These are phyloP conservation scores for Monocercomonoides exilis DNA, from an alignment of 78 protist species.

Conservation along the genomic window DNA sequence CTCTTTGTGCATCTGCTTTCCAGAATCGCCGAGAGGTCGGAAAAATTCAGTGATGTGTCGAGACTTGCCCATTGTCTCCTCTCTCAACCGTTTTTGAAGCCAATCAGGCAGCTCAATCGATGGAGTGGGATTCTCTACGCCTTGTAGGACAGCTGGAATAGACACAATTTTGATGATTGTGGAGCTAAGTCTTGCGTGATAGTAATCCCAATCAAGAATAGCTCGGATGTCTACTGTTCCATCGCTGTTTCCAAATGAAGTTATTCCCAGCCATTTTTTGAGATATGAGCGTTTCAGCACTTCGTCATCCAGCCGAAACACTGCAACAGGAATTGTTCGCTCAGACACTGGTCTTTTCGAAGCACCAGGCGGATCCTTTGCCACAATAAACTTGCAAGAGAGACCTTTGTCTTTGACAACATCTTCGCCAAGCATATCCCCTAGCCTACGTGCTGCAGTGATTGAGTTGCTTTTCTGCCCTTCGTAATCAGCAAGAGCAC, in stretches of 20 bases:
- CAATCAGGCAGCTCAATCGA: slow-evolving; percentile 92
- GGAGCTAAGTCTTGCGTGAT: slow-evolving; percentile 62
- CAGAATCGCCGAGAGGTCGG: too few relatives aligned
- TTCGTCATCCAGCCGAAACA: slow-evolving; percentile 55
- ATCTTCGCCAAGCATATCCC: slow-evolving; percentile 74
- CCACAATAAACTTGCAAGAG: slow-evolving; percentile 67
- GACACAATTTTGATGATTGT: slow-evolving; percentile 89
- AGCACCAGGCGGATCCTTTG: slow-evolving; percentile 69
- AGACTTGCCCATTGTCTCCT: too few relatives aligned
- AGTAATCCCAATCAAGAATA: slow-evolving; percentile 92
- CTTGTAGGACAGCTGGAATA: slow-evolving; percentile 92
- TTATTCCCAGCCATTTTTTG: not conserved
- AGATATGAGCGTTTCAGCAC: slow-evolving; percentile 17
- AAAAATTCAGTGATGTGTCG: too few relatives aligned
- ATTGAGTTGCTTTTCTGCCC: slow-evolving; percentile 51
- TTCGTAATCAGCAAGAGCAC: slow-evolving; percentile 74
- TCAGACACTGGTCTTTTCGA: slow-evolving; percentile 85
- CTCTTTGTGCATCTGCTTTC: not conserved
- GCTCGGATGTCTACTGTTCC: slow-evolving; percentile 41
- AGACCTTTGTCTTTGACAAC: slow-evolving; percentile 87
- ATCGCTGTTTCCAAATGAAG: not conserved
- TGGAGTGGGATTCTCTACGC: slow-evolving; percentile 81
- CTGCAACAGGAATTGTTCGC: slow-evolving; percentile 84
- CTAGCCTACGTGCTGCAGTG: slow-evolving; percentile 60
- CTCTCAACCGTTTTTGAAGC: slow-evolving; percentile 23